A percentile compares a stretch with the other conserved stretches of the same genome.
These are phyloP conservation scores for Russula vinacea DNA, from an alignment of 768 basidiomycete species.

Conservation along the genomic window DNA sequence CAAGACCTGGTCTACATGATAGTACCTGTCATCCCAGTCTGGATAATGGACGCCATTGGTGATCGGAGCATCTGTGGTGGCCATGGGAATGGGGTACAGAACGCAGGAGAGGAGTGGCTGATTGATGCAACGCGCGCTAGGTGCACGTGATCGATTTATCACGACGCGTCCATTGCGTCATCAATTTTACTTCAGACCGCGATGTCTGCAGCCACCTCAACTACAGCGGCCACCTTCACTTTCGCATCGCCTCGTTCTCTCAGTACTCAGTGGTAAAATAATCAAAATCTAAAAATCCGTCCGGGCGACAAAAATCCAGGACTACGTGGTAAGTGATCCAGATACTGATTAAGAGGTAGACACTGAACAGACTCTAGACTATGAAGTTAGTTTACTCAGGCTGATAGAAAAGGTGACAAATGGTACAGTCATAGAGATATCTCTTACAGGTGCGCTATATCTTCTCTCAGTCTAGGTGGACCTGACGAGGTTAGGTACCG, in stretches of 20 bases:
- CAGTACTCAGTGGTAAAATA: conserved; percentile 81
- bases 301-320: conserved; percentile 93
- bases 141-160: conserved; percentile 4
- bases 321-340: conserved; percentile 60
- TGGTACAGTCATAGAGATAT: conserved; percentile 93
- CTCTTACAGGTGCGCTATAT: conserved; percentile 71
- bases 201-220: conserved; percentile 38
- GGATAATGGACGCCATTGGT: conserved; percentile 40
- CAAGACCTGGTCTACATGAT: conserved; percentile 82
- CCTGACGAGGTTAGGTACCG: conserved; percentile 60
- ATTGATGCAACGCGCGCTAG: neutral
- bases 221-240: conserved; percentile 77
- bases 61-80: conserved; percentile 4
- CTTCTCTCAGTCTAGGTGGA: neutral
- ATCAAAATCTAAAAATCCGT: conserved; percentile 86
- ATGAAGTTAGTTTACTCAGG: conserved; percentile 86
- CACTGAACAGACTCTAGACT: conserved; percentile 56
- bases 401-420: conserved; percentile 89
- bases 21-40: conserved; percentile 65
- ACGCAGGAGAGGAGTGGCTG: neutral
- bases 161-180: conserved; percentile 23
- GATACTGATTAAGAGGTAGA: neutral
- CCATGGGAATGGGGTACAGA: conserved; percentile 6
- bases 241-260: conserved; percentile 87
- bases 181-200: neutral